These are phyloP conservation scores for Aschersonia sp. DNA, from an alignment of 2,329 filamentous ascomycete species.

Conservation along the genomic window DNA sequence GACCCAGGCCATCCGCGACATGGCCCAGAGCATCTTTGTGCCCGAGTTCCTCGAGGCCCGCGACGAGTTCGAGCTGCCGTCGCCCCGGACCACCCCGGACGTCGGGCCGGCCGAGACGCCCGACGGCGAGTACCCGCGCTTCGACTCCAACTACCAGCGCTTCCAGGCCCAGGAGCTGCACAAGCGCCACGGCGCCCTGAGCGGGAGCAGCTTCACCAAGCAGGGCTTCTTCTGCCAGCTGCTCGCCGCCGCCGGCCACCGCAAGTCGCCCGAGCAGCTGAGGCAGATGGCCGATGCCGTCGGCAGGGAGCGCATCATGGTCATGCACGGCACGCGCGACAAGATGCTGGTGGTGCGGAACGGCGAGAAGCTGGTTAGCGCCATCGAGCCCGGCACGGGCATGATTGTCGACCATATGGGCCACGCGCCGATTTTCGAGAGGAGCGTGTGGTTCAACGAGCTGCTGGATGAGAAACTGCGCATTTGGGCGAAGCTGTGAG, in stretches of 20 bases:
- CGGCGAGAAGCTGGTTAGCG: slow-evolving; percentile 51
- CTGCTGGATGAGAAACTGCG: slow-evolving; percentile 43
- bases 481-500: slow-evolving; percentile 31
- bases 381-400: slow-evolving; percentile 45
- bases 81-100: slow-evolving; percentile 23
- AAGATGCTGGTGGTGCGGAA: slow-evolving; percentile 65
- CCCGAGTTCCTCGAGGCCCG: slow-evolving; percentile 44
- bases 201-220: slow-evolving; percentile 33
- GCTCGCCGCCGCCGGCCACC: slow-evolving; percentile 65
- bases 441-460: slow-evolving; percentile 51
- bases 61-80: slow-evolving; percentile 41
- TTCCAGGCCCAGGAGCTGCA: slow-evolving; percentile 66
- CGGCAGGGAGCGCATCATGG: slow-evolving; percentile 58
- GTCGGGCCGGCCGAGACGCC: slow-evolving; percentile 16
- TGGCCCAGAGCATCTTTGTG: slow-evolving; percentile 53
- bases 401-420: slow-evolving; percentile 56
- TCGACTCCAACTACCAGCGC: slow-evolving; percentile 66
- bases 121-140: slow-evolving; percentile 32
- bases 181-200: slow-evolving; percentile 44
- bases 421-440: slow-evolving; percentile 63
- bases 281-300: slow-evolving; percentile 48
- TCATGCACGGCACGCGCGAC: slow-evolving; percentile 64
- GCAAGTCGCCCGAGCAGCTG: slow-evolving; percentile 56
- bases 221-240: slow-evolving; percentile 64
- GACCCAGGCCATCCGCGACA: slow-evolving; percentile 49